Conservation (phyloP, 2,329 filamentous ascomycete genomes). For the Exophiala xenobiotica region DNA sequence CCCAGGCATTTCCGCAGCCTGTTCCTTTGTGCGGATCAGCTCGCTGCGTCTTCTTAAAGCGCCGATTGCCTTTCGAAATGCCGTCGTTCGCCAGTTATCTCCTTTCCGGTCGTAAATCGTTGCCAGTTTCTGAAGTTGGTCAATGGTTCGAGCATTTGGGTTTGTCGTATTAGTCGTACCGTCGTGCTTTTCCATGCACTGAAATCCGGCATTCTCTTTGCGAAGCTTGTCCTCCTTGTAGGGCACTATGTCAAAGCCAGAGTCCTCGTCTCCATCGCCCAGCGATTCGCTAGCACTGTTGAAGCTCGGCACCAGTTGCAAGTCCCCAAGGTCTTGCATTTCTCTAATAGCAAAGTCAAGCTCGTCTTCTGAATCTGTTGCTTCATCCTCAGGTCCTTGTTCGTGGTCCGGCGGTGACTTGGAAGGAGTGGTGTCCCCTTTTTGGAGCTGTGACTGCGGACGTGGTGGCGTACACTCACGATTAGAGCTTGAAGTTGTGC, state of each 20-base stretch:
- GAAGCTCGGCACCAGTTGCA: constrained; percentile 2
- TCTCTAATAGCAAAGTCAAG: constrained; percentile 36
- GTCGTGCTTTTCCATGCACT: constrained; percentile 60
- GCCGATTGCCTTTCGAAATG: constrained; percentile 76
- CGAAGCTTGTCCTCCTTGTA: constrained; percentile 1
- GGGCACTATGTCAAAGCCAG: neutral
- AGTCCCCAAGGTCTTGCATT: constrained; percentile 6
- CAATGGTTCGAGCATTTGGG: constrained; percentile 74
- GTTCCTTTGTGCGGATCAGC: constrained; percentile 65
- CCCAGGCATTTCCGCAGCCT: constrained; percentile 66
- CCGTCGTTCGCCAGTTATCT: constrained; percentile 72
- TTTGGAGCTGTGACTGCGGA: neutral
- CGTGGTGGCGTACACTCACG: neutral
- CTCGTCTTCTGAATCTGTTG: constrained; percentile 12
- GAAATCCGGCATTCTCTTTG: constrained; percentile 46
- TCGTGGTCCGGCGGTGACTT: neutral
- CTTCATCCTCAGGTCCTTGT: constrained; percentile 40
- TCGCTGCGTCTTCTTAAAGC: constrained; percentile 65
- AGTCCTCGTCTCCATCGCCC: constrained; percentile 1
- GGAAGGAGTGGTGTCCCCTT: constrained; percentile 1
- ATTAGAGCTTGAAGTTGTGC: neutral
- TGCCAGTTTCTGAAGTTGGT: constrained; percentile 74
- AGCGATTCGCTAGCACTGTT: neutral
- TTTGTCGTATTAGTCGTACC: constrained; percentile 49
- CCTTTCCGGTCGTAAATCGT: constrained; percentile 72